These are phyloP conservation scores for Panus rudis DNA, from an alignment of 768 basidiomycete species.

Conservation along the genomic window DNA sequence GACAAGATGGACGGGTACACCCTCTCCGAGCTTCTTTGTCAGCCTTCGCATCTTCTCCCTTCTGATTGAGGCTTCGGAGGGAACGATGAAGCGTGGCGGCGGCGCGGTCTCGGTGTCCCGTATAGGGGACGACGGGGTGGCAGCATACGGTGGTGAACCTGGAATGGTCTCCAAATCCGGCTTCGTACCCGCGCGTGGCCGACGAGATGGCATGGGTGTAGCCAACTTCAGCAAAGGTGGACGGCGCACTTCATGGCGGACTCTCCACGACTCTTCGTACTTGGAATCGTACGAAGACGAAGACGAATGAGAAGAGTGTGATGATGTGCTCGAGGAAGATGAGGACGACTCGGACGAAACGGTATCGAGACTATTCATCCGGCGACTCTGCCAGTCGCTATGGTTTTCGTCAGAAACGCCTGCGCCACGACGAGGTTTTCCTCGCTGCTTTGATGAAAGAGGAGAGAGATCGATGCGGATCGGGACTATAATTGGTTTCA, in stretches of 20 bases:
- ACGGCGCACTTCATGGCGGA: slow-evolving; percentile 9
- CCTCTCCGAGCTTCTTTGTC: slow-evolving; percentile 53
- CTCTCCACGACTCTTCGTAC: slow-evolving; percentile 9
- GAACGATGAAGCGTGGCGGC: slow-evolving; percentile 32
- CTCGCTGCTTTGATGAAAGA: background rate
- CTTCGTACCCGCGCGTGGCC: background rate
- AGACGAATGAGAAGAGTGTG: background rate
- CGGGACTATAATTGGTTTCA: too few relatives aligned
- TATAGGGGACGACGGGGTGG: background rate
- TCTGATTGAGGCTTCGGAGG: slow-evolving; percentile 34
- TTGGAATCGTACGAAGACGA: background rate
- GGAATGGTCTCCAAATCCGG: slow-evolving; percentile 13
- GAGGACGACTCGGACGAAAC: slow-evolving; percentile 1
- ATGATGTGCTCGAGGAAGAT: slow-evolving; percentile 4
- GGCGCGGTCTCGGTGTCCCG: slow-evolving; percentile 1
- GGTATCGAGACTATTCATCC: too few relatives aligned
- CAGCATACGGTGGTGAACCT: slow-evolving; percentile 9
- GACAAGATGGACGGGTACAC: slow-evolving; percentile 54
- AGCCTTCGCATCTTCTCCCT: slow-evolving; percentile 60
- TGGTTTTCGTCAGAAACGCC: background rate
- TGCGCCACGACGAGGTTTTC: background rate
- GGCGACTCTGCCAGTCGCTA: too few relatives aligned
- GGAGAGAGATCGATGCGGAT: too few relatives aligned
- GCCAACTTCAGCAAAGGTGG: slow-evolving; percentile 7
- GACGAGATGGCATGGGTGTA: background rate